Evolutionary conservation across 2,329 filamentous ascomycete genomes (phyloP), one percentile per base, ranked within the genome.

Genomic region (Aspergillus fructus): DNA sequence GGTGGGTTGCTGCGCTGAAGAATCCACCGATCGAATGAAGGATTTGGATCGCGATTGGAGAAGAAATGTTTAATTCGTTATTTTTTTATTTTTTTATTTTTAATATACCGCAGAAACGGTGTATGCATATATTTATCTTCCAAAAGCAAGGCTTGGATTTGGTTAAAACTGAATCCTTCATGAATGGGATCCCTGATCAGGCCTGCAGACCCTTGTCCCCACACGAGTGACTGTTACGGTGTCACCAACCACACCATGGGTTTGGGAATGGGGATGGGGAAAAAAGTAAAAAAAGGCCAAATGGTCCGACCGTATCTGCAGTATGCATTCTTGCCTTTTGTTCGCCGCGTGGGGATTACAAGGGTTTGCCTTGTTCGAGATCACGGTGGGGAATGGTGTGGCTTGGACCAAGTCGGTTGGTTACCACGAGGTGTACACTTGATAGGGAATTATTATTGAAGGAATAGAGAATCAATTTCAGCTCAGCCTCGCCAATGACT

Each of bases 1-100:
- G 27, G 3, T 4, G 9, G 27, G 27, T 30, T 30, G 27, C 27
- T 30, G 27, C 13, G 34, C 27, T 54, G 51, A 33, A 48, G 42
- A 48, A 54, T 27, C 19, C 33, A 19, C 12, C 43, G 43, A 54
- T 54, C 43, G 43, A 47, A 7, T 34, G 43, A 54, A 54, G 50
- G 50, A 48, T 40, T 24, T 33, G 43, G 11, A 40, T 30, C 51
- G 43, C 23, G 51, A 34, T 34, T 21, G 51, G 34, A 48, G 37
- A 50, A 50, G 12, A 21, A 30, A 23, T 9, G 2, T 30, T 30
- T 30, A 30, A 30, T 11, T 30, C 3, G 27, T 30, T 30, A 4
- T 30, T 1, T 30, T 30, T 30, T 30, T 30, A 4, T 30, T 30
- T 30, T 11, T 27, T 9, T 27, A 8, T 27, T 27, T 8, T 8